phyloP scores from a whole-genome alignment of 805 yeast genomes.

The Candida cerambycidarum region DNA sequence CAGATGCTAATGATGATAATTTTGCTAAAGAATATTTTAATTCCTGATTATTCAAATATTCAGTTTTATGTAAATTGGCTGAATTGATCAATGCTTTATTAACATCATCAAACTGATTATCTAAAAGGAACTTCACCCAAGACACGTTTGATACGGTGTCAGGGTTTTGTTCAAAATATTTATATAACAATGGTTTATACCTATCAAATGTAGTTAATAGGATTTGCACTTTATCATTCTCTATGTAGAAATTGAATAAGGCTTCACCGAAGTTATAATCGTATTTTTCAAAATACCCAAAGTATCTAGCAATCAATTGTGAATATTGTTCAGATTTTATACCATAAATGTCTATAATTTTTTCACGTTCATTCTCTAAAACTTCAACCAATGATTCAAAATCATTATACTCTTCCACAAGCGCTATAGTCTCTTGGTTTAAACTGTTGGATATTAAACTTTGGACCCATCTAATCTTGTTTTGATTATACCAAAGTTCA shows the following conservation, averaged over 20 bases:
- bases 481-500: constrained; percentile 30
- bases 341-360: constrained; percentile 20
- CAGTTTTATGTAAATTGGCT: constrained; percentile 33
- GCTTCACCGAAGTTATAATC: constrained; percentile 69
- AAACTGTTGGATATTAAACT: constrained; percentile 51
- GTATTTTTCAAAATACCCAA: constrained; percentile 55
- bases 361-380: constrained; percentile 33
- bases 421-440: constrained; percentile 52
- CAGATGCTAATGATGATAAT: constrained; percentile 57
- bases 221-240: constrained; percentile 49
- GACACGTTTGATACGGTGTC: constrained; percentile 52
- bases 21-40: constrained; percentile 72
- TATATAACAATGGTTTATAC: constrained; percentile 47
- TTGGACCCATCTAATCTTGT: constrained; percentile 55
- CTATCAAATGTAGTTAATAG: constrained; percentile 59
- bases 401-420: constrained; percentile 69
- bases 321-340: constrained; percentile 15
- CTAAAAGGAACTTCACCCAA: constrained; percentile 70
- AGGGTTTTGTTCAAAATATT: constrained; percentile 48
- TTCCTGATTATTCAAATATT: constrained; percentile 46
- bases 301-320: constrained; percentile 31
- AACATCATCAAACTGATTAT: constrained; percentile 51
- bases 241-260: constrained; percentile 59
- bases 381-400: constrained; percentile 60
- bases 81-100: constrained; percentile 46